Percentiles rank a stretch among this genome's conserved stretches.
phyloP scores from a whole-genome alignment of 2,329 filamentous ascomycete species.

The Sarocladium strictum region DNA sequence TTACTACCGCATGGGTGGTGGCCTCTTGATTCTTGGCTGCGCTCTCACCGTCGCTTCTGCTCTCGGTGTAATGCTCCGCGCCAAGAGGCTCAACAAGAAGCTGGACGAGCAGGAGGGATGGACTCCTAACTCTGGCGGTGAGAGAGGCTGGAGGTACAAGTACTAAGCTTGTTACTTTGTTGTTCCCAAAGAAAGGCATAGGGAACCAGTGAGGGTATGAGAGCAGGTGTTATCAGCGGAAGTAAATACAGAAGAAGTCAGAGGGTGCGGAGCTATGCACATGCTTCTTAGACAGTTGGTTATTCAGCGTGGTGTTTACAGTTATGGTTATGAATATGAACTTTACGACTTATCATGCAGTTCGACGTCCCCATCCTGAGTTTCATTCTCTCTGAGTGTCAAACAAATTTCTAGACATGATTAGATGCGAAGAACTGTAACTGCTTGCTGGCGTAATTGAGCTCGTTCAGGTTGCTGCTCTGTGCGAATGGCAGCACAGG shows the following conservation, averaged over 20 bases:
- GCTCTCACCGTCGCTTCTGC: conserved; percentile 15
- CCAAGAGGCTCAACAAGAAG: conserved; percentile 18
- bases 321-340: not conserved
- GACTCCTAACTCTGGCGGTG: conserved; percentile 15
- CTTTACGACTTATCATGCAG: not conserved
- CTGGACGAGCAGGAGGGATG: conserved; percentile 20
- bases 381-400: too few relatives aligned
- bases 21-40: conserved; percentile 16
- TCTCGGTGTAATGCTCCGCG: conserved; percentile 15
- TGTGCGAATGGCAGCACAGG: not conserved
- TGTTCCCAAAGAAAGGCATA: too few relatives aligned
- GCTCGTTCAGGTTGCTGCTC: not conserved
- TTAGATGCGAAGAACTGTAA: too few relatives aligned
- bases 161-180: too few relatives aligned
- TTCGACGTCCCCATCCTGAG: too few relatives aligned
- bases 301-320: not conserved
- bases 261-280: too few relatives aligned
- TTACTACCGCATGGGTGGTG: conserved; percentile 20
- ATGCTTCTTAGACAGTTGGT: not conserved
- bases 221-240: too few relatives aligned
- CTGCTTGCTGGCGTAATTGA: not conserved
- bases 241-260: too few relatives aligned
- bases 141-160: conserved; percentile 18
- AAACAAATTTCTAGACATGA: too few relatives aligned
- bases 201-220: too few relatives aligned